Percentiles rank a stretch among this genome's conserved stretches.
Conservation (phyloP, 805 yeast species). For the Lipomyces orientalis region DNA sequence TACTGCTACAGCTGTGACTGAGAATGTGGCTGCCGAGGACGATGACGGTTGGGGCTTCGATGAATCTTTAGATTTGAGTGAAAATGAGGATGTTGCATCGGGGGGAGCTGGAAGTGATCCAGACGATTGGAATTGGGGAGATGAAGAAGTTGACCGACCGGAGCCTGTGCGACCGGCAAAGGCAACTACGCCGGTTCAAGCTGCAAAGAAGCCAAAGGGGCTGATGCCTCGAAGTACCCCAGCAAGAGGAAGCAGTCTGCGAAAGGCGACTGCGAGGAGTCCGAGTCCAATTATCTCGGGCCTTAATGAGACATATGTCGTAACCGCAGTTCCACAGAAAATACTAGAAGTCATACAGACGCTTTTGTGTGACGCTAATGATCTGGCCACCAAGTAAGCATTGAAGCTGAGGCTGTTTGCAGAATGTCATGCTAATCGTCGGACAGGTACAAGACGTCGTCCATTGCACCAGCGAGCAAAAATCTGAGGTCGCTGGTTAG, state of each 20-base stretch:
- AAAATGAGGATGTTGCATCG: background rate
- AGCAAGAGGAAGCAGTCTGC: constrained; percentile 9
- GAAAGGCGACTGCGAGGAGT: background rate
- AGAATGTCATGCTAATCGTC: background rate
- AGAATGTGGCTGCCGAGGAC: constrained; percentile 14
- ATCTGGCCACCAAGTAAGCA: constrained; percentile 10
- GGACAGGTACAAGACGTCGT: constrained; percentile 10
- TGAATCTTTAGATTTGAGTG: constrained; percentile 30
- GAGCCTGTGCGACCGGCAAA: background rate
- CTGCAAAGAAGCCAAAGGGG: background rate
- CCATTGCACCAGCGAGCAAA: constrained; percentile 28
- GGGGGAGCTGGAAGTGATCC: constrained; percentile 16
- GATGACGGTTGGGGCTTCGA: constrained; percentile 37
- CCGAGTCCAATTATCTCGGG: background rate
- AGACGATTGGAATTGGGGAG: constrained; percentile 38
- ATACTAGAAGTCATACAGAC: constrained; percentile 19
- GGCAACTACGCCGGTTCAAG: background rate
- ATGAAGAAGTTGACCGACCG: constrained; percentile 17
- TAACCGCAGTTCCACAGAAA: constrained; percentile 29
- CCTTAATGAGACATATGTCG: constrained; percentile 33
- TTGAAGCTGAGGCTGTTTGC: background rate
- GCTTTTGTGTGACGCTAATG: constrained; percentile 15
- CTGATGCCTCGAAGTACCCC: constrained; percentile 2
- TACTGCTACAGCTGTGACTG: background rate
- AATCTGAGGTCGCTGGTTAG: constrained; percentile 26